These are phyloP conservation scores for Teunomyces pallodes DNA, from an alignment of 805 yeast genomes.

Conservation along the genomic window DNA sequence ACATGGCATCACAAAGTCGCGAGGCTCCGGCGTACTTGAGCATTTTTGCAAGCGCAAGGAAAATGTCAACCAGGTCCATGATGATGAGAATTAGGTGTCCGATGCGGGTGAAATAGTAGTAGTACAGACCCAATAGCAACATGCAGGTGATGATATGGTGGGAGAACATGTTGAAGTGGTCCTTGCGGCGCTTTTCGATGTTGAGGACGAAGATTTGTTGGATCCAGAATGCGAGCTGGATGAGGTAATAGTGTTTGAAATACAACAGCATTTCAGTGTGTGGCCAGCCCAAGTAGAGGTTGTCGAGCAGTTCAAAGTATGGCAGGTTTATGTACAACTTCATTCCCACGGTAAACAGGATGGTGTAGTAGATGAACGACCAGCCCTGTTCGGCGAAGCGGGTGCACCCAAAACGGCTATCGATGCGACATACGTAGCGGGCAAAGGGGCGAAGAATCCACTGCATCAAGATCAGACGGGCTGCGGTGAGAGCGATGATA, in stretches of 20 bases:
- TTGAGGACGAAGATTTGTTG: conserved; percentile 76
- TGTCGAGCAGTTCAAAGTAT: conserved; percentile 57
- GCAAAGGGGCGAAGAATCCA: conserved; percentile 60
- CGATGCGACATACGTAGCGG: conserved; percentile 36
- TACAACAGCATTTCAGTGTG: conserved; percentile 51
- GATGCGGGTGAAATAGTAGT: conserved; percentile 65
- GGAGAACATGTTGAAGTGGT: conserved; percentile 79
- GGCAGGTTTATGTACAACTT: conserved; percentile 55
- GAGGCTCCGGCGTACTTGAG: conserved; percentile 68
- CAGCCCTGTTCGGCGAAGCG: conserved; percentile 89
- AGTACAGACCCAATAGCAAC: conserved; percentile 69
- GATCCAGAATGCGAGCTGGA: conserved; percentile 75
- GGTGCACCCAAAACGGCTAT: conserved; percentile 48
- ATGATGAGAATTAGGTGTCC: conserved; percentile 76
- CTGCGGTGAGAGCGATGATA: conserved; percentile 53
- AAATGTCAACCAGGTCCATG: conserved; percentile 83
- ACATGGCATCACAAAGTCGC: conserved; percentile 63
- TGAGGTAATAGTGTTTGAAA: conserved; percentile 68
- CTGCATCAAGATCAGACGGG: conserved; percentile 61
- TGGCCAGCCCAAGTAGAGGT: conserved; percentile 72
- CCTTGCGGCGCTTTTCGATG: conserved; percentile 78
- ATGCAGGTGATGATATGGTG: conserved; percentile 82
- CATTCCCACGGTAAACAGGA: conserved; percentile 56
- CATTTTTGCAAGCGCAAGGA: conserved; percentile 70
- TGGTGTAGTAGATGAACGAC: conserved; percentile 59